Conservation (phyloP, 805 yeast species). For the Candida krabiensis region DNA sequence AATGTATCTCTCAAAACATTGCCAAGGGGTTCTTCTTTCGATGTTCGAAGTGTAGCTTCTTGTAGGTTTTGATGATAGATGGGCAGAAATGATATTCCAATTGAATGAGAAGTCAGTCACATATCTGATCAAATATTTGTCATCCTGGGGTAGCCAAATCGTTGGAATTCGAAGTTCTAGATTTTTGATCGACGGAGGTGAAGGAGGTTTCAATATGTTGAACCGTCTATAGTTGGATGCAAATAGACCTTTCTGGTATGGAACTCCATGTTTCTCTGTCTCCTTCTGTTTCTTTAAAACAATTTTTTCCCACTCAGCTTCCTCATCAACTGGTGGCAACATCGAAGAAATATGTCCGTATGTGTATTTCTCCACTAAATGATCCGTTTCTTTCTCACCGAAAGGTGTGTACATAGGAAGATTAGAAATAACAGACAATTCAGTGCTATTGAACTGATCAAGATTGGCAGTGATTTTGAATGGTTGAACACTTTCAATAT, state of each 20-base stretch:
- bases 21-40: slow-evolving; percentile 98
- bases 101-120: slow-evolving; percentile 87
- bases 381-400: slow-evolving; percentile 34
- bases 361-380: slow-evolving; percentile 27
- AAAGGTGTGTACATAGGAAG: slow-evolving; percentile 51
- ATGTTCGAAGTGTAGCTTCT: slow-evolving; percentile 79
- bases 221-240: slow-evolving; percentile 53
- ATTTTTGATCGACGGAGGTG: slow-evolving; percentile 82
- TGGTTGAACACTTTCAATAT: slow-evolving; percentile 30
- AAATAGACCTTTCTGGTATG: slow-evolving; percentile 55
- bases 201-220: slow-evolving; percentile 78
- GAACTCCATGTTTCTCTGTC: slow-evolving; percentile 39
- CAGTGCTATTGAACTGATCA: slow-evolving; percentile 43
- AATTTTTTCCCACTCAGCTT: slow-evolving; percentile 56
- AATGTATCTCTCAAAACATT: slow-evolving; percentile 93
- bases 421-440: slow-evolving; percentile 47
- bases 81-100: slow-evolving; percentile 90
- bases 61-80: slow-evolving; percentile 65
- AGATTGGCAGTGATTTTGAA: slow-evolving; percentile 47
- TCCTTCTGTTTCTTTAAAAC: slow-evolving; percentile 50
- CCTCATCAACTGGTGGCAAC: slow-evolving; percentile 63
- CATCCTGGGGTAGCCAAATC: slow-evolving; percentile 95
- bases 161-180: slow-evolving; percentile 87
- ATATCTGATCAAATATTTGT: slow-evolving; percentile 70
- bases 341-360: slow-evolving; percentile 64